phyloP scores from a whole-genome alignment of 345 rosid species.

The Lepidium aucheri region DNA sequence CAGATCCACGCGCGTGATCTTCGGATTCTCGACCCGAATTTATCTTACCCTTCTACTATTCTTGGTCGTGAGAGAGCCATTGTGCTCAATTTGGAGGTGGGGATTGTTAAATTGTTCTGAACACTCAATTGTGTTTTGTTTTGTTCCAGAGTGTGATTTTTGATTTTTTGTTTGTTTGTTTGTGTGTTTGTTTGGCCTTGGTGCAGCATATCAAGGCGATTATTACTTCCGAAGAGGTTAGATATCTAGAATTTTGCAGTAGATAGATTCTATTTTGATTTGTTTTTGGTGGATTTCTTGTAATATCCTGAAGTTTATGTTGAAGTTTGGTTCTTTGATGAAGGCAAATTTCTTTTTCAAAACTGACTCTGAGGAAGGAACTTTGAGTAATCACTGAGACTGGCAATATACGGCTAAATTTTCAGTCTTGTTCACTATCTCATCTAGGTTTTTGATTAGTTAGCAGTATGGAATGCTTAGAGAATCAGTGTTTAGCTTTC shows the following conservation, averaged over 20 bases:
- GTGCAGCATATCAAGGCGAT: conserved; percentile 94
- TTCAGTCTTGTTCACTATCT: background rate
- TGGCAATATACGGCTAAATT: background rate
- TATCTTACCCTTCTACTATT: conserved; percentile 90
- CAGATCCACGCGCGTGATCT: conserved; percentile 99
- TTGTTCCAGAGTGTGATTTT: background rate
- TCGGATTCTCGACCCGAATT: conserved; percentile 82
- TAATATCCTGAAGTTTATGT: background rate
- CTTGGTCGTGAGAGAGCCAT: conserved; percentile 98
- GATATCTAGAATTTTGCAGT: conserved; percentile 1
- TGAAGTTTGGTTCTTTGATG: background rate
- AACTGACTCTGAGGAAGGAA: background rate
- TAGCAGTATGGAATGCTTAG: background rate
- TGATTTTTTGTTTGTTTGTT: background rate
- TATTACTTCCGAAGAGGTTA: conserved; percentile 85
- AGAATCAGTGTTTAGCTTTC: background rate
- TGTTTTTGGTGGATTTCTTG: background rate
- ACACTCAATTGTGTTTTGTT: background rate
- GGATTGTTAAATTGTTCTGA: background rate
- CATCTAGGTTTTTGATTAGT: background rate
- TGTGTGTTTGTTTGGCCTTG: background rate
- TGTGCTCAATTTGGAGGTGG: conserved; percentile 86
- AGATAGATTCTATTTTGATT: background rate
- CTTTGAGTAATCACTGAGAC: background rate
- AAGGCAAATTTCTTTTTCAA: too few relatives aligned